phyloP scores from a whole-genome alignment of 768 basidiomycete species.

The Podaxis mareebaensis region DNA sequence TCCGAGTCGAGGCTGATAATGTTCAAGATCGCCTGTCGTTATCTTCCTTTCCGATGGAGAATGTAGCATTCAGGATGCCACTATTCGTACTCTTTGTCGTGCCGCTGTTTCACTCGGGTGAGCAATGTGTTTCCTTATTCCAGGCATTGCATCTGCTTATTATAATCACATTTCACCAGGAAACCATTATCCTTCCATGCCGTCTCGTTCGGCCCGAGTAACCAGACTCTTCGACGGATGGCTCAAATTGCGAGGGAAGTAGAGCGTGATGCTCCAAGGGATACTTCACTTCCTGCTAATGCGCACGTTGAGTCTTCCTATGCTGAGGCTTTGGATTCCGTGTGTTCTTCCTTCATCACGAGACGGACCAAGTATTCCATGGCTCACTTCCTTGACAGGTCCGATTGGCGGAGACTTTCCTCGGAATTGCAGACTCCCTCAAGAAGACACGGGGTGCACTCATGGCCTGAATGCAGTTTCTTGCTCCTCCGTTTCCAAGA shows the following conservation, averaged over 20 bases:
- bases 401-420: conserved; percentile 56
- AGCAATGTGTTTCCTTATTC: not conserved
- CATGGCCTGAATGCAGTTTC: conserved; percentile 23
- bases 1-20: not conserved
- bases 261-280: conserved; percentile 40
- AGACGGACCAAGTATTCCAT: not conserved
- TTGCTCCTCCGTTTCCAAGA: not conserved
- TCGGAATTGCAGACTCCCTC: conserved; percentile 58
- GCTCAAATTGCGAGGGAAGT: conserved; percentile 48
- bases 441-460: conserved; percentile 55
- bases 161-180: conserved; percentile 26
- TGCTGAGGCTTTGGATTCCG: conserved; percentile 51
- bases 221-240: conserved; percentile 45
- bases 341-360: conserved; percentile 24
- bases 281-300: conserved; percentile 14
- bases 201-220: conserved; percentile 50
- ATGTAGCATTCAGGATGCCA: conserved; percentile 39
- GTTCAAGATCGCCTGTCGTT: conserved; percentile 47
- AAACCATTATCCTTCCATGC: conserved; percentile 59
- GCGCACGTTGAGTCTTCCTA: conserved; percentile 43
- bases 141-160: not conserved
- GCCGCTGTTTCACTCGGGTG: conserved; percentile 45
- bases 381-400: conserved; percentile 33
- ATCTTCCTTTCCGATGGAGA: conserved; percentile 63
- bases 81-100: conserved; percentile 42